Conservation (phyloP, 805 yeast species). For the Debaryomyces prosopidis region DNA sequence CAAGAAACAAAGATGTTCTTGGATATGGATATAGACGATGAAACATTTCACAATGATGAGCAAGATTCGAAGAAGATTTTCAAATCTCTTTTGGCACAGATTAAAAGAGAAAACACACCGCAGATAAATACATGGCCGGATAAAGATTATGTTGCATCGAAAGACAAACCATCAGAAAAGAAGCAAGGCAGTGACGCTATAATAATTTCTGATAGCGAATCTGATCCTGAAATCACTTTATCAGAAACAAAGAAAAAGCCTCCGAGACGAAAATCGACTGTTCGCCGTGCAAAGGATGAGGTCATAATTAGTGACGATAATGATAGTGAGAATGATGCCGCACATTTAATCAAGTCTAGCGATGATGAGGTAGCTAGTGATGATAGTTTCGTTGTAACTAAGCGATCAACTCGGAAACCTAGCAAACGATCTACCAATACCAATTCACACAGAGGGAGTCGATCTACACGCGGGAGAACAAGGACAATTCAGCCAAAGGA, state of each 20-base stretch:
- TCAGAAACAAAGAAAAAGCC: neutral
- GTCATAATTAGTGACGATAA: too few relatives aligned
- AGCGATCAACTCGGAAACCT: neutral
- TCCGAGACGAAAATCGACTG: neutral
- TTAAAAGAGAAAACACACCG: slow-evolving; percentile 21
- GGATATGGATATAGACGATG: slow-evolving; percentile 43
- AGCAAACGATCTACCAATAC: neutral
- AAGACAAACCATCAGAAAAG: neutral
- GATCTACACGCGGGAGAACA: slow-evolving; percentile 1
- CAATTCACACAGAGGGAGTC: neutral
- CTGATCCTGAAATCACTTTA: neutral
- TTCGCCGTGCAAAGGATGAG: neutral
- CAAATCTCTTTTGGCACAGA: slow-evolving; percentile 42
- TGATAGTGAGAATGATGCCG: too few relatives aligned
- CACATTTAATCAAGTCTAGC: too few relatives aligned
- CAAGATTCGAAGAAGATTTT: slow-evolving; percentile 35
- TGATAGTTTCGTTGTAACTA: neutral
- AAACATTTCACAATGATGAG: slow-evolving; percentile 31
- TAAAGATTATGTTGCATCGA: neutral
- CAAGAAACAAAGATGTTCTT: slow-evolving; percentile 52
- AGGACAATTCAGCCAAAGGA: slow-evolving; percentile 2
- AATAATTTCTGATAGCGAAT: neutral
- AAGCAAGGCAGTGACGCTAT: neutral
- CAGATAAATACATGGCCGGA: neutral
- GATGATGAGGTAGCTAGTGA: neutral